Evolutionary conservation across 1,284 basidiomycete genomes (phyloP), one percentile per base, ranked within the genome.

Genomic region (Mycosarcoma maydis): DNA sequence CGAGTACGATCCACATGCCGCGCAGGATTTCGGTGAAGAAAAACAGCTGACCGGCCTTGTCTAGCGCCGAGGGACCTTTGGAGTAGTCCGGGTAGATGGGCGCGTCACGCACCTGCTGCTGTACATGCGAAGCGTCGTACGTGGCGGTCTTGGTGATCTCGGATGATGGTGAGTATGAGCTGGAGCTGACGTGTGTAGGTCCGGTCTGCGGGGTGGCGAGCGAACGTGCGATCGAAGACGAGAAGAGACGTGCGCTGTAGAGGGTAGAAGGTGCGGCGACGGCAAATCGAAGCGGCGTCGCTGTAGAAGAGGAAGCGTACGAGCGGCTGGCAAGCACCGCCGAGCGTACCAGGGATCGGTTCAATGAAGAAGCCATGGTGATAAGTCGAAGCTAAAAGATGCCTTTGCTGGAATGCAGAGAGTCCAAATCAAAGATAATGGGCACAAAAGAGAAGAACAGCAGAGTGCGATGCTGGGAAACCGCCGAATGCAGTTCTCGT

Each of bases 1-100:
- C 96, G 71, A 98, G 78, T n/a, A 98, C 94, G 82, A 99, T 90
- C 93, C 94, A 97, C 92, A 98, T 95, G 78, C 95, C 94, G 85
- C 95, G 87, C 73, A 95, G 85, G 77, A 98, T 97, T 85, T 99
- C 96, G 61, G 95, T 98, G 83, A 99, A 94, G 87, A 99, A 98
- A 87, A 98, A 98, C 46, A 97, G 82, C 83, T 95, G 91, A 41
- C 91, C 90, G 36, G 95, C 94, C 84, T 98, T 98, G 86, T 98
- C 92, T 20, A 80, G 50, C 19, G 80, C 77, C 17, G 74, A 76
- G 5, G 91, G 92, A 1, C 93, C 94, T 45, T 85, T 84, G 32
- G 85, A 84, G 74, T 84, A 83, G 61, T 85, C 83, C 5, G 75
- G 75, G 56, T 73, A 72, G 49, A 60, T 47, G 24, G 68, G 58